These are phyloP conservation scores for Guadua angustifolia DNA, from an alignment of 176 grass and related monocot genomes.

Conservation along the genomic window DNA sequence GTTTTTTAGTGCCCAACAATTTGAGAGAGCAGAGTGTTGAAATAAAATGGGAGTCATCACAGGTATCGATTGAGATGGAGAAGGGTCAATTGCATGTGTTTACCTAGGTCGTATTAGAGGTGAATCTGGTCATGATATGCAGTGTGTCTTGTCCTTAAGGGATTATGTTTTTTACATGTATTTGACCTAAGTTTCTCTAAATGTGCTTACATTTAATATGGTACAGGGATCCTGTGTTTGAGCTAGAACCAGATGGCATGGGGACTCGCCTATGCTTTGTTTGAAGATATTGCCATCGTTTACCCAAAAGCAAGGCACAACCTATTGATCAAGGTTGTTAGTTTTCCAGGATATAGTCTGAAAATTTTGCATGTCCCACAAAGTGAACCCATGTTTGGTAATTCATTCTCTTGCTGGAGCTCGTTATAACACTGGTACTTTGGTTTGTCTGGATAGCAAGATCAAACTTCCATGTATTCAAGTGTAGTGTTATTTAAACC, in stretches of 20 bases:
- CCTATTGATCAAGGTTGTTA: not conserved
- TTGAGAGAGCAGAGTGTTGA: not conserved
- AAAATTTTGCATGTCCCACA: not conserved
- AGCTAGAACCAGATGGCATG: not conserved
- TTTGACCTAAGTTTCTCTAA: constrained; percentile 33
- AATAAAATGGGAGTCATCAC: not conserved
- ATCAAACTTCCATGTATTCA: constrained; percentile 1
- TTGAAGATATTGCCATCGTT: constrained; percentile 10
- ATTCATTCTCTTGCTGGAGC: constrained; percentile 17
- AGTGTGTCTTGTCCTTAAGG: constrained; percentile 20
- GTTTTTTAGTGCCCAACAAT: constrained; percentile 1
- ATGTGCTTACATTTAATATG: constrained; percentile 29
- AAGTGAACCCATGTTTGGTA: constrained; percentile 36
- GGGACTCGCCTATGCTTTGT: not conserved
- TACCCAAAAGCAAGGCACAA: not conserved
- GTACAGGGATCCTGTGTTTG: constrained; percentile 21
- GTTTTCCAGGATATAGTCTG: constrained; percentile 34
- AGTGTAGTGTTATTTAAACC: not conserved
- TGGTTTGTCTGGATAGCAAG: not conserved
- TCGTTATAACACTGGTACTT: not conserved
- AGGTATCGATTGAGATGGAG: not conserved
- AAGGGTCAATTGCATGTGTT: not conserved
- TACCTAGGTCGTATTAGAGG: constrained; percentile 2
- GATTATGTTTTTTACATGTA: constrained; percentile 29
- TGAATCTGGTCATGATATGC: constrained; percentile 12